Conservation (phyloP, 345 rosid genomes). For the Boechera retrofracta region DNA sequence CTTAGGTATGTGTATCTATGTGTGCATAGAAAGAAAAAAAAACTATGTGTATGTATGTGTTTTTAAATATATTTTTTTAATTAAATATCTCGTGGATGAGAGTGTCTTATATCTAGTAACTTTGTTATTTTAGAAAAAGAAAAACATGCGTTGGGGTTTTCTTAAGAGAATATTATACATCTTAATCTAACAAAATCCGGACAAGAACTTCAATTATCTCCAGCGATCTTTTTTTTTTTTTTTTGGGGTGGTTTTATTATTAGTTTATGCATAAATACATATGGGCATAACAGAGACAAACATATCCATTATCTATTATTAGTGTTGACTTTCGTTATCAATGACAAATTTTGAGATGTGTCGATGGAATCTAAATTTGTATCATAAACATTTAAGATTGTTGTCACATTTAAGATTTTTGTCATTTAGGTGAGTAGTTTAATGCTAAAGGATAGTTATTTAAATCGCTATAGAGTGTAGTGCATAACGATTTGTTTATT, state of each 20-base stretch:
- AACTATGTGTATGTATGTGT: no score
- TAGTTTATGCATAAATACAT: slow-evolving; percentile 12
- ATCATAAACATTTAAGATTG: slow-evolving; percentile 14
- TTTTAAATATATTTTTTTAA: neutral
- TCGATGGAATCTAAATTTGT: slow-evolving; percentile 29
- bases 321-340: slow-evolving; percentile 34
- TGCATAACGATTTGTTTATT: slow-evolving; percentile 2
- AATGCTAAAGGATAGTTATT: slow-evolving; percentile 19
- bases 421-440: slow-evolving; percentile 32
- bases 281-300: slow-evolving; percentile 29
- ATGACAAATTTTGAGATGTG: slow-evolving; percentile 30
- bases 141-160: slow-evolving; percentile 28
- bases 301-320: slow-evolving; percentile 25
- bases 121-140: slow-evolving; percentile 8
- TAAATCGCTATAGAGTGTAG: slow-evolving; percentile 3
- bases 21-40: no score
- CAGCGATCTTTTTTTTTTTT: neutral
- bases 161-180: slow-evolving; percentile 9
- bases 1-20: no score
- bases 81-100: neutral
- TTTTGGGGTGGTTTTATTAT: slow-evolving; percentile 2
- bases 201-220: slow-evolving; percentile 15
- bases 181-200: slow-evolving; percentile 14
- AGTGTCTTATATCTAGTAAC: neutral
- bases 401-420: slow-evolving; percentile 8